These are phyloP conservation scores for Liriodendron chinense DNA, from an alignment of 164 flowering plant genomes.

Conservation along the genomic window DNA sequence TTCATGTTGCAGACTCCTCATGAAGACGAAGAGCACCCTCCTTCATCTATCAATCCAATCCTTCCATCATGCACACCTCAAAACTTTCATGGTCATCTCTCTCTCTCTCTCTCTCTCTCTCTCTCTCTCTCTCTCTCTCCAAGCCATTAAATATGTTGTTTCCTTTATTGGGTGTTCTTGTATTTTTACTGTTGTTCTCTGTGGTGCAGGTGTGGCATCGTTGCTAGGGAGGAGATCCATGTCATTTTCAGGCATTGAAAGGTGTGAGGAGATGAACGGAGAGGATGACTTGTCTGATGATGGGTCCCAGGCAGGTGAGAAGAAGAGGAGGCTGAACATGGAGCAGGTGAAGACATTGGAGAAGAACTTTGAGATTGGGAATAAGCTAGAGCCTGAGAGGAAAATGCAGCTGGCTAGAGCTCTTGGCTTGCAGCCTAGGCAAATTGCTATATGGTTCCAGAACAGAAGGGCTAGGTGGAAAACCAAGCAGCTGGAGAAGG, in stretches of 20 bases:
- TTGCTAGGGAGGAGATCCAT: conserved; percentile 69
- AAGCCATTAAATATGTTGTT: conserved; percentile 1
- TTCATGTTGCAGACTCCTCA: conserved; percentile 73
- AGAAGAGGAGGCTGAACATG: conserved; percentile 76
- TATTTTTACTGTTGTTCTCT: not conserved
- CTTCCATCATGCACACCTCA: conserved; percentile 65
- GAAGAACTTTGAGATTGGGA: conserved; percentile 80
- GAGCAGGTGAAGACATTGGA: conserved; percentile 83
- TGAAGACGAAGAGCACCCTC: conserved; percentile 40
- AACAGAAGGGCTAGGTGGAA: conserved; percentile 91
- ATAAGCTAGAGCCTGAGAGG: conserved; percentile 90
- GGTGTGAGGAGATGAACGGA: conserved; percentile 34
- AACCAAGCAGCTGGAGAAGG: conserved; percentile 90
- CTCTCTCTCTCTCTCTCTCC: not conserved
- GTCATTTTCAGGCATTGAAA: conserved; percentile 62
- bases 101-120: conserved; percentile 6
- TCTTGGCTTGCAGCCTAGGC: conserved; percentile 82
- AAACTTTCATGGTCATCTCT: conserved; percentile 62
- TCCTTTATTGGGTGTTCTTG: conserved; percentile 1
- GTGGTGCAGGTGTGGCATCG: conserved; percentile 49
- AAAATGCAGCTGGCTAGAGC: conserved; percentile 81
- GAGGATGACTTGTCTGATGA: conserved; percentile 56
- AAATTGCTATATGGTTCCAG: conserved; percentile 88
- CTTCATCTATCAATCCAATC: conserved; percentile 47
- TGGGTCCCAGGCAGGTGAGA: conserved; percentile 61